phyloP scores from a whole-genome alignment of 2,329 filamentous ascomycete species.

The Neofusicoccum cordaticola region DNA sequence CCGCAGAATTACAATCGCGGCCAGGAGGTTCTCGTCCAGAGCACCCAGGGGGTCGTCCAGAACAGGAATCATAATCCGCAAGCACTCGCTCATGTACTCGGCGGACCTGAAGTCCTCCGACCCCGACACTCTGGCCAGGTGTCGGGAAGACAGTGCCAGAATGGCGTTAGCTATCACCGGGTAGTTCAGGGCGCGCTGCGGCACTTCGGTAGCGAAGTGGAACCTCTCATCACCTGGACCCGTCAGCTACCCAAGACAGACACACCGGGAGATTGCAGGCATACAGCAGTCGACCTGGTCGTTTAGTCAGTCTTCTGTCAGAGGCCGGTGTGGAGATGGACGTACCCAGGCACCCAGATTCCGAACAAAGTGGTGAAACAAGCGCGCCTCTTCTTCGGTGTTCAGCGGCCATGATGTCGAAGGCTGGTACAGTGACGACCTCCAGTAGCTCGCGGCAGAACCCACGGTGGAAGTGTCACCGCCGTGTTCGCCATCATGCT shows the following conservation, averaged over 20 bases:
- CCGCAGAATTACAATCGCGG: slow-evolving; percentile 49
- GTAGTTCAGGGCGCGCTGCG: slow-evolving; percentile 46
- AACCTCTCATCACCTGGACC: slow-evolving; percentile 9
- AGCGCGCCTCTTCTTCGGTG: background rate
- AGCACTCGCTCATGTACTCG: slow-evolving; percentile 46
- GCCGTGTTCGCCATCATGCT: background rate
- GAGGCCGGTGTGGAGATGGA: background rate
- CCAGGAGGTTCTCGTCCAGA: slow-evolving; percentile 48
- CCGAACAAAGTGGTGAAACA: slow-evolving; percentile 9
- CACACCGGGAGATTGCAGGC: background rate
- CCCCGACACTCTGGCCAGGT: slow-evolving; percentile 41
- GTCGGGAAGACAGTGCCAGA: slow-evolving; percentile 46
- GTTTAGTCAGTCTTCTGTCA: background rate
- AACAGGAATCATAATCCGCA: slow-evolving; percentile 47
- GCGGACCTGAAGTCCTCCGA: slow-evolving; percentile 43
- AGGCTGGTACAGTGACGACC: background rate
- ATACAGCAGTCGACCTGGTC: slow-evolving; percentile 9
- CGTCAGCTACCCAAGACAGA: background rate
- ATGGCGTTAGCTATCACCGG: slow-evolving; percentile 49
- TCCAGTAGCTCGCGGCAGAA: background rate
- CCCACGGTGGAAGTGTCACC: background rate
- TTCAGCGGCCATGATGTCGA: background rate
- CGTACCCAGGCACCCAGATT: background rate
- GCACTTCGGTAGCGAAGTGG: slow-evolving; percentile 47
- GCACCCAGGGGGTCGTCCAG: slow-evolving; percentile 42